Evolutionary conservation across 2,329 filamentous ascomycete genomes (phyloP), one percentile per base, ranked within the genome.

Genomic region (Raffaelea ambrosiae): DNA sequence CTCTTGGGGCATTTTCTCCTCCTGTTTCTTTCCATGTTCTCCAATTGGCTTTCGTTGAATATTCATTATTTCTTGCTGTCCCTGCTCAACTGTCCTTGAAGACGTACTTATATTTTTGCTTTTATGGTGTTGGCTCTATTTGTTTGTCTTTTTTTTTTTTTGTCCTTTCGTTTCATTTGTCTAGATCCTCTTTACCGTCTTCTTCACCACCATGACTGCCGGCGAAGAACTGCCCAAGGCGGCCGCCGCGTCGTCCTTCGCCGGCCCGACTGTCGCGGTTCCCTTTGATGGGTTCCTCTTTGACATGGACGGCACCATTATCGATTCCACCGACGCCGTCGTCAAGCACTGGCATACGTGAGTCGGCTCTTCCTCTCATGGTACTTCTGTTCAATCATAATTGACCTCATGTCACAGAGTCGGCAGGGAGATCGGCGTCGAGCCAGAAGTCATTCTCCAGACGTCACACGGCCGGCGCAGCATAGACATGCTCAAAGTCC

Each of bases 401-500:
- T 31, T 9, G 40, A 29, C 35, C 4, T 4, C n/a, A n/a, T n/a
- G n/a, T n/a, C n/a, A 45, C 58, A 88, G 84, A n/a, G 77, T 90
- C 54, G 90, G 86, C 44, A 74, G 77, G 10, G 87, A 95, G 62
- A 84, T 97, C 58, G 87, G 87, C 21, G 83, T 96, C 20, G 80
- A 88, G 55, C 86, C 88, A n/a, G 74, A 83, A 43, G 78, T 84
- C 41, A 97, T 98, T 58, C 76, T 97, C 22, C 77, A 88, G 58
- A 95, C 88, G 10, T 95, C 89, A 5, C 93, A 98, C 66, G 93
- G 93, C 52, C 81, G 91, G 51, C 75, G 93, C 50, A 88, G 83
- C 55, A 95, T 97, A 59, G 93, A 98, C 58, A 81, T 86, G 3
- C 74, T 98, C 50, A 79, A 79, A 62, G 71, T 90, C 23, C 78